These are phyloP conservation scores for Alternaria longipes DNA, from an alignment of 2,329 filamentous ascomycete species.

Conservation along the genomic window DNA sequence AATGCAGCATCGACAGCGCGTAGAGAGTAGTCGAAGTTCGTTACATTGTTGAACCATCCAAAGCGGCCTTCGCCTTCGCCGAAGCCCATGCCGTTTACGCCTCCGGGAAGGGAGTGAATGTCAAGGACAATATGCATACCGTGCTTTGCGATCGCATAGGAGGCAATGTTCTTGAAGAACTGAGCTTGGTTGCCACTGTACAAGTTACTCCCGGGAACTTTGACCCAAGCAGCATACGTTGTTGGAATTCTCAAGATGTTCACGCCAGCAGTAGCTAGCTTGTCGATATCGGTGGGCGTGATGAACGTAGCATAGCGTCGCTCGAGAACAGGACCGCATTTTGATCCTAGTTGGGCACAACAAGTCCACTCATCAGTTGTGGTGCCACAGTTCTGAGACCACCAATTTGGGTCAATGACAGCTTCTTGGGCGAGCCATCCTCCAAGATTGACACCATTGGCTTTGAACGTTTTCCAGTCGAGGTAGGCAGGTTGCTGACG, in stretches of 20 bases:
- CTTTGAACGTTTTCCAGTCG: slow-evolving; percentile 30
- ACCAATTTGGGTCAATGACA: slow-evolving; percentile 40
- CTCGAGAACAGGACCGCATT: slow-evolving; percentile 43
- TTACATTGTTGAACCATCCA: slow-evolving; percentile 51
- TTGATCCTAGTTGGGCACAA: slow-evolving; percentile 40
- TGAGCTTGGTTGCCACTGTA: slow-evolving; percentile 46
- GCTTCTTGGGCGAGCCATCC: slow-evolving; percentile 49
- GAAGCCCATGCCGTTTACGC: slow-evolving; percentile 41
- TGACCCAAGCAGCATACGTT: slow-evolving; percentile 51
- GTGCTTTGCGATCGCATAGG: slow-evolving; percentile 50
- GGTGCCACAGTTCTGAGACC: slow-evolving; percentile 27
- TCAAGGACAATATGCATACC: slow-evolving; percentile 51
- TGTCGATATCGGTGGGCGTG: slow-evolving; percentile 45
- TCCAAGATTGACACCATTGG: slow-evolving; percentile 40
- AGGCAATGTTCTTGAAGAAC: slow-evolving; percentile 43
- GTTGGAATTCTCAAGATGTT: slow-evolving; percentile 50
- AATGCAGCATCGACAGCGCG: slow-evolving; percentile 45
- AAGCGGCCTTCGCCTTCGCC: slow-evolving; percentile 35
- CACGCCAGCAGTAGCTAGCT: slow-evolving; percentile 42
- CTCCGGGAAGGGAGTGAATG: slow-evolving; percentile 44
- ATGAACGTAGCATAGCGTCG: slow-evolving; percentile 43
- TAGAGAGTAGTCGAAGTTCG: slow-evolving; percentile 46
- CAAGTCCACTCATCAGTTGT: slow-evolving; percentile 50
- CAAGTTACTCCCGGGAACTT: slow-evolving; percentile 44
- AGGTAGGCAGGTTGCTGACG: slow-evolving; percentile 2